These are phyloP conservation scores for Geum urbanum DNA, from an alignment of 306 rosid genomes.

Conservation along the genomic window DNA sequence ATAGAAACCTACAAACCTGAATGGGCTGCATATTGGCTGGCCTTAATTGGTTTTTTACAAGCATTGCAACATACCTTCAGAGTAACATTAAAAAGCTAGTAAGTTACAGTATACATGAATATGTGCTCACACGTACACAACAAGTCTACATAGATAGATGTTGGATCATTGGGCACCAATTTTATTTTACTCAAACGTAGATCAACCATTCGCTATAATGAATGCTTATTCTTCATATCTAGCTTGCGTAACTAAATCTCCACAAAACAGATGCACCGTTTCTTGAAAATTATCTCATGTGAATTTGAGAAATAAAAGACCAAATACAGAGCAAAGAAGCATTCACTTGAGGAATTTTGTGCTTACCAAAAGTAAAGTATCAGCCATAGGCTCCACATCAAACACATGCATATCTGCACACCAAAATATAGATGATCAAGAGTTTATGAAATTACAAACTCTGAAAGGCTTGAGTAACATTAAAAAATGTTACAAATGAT, in stretches of 20 bases:
- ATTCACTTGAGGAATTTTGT: background rate
- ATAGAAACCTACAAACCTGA: slow-evolving; percentile 57
- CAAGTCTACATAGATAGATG: background rate
- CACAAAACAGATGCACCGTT: background rate
- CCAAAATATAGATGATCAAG: slow-evolving; percentile 12
- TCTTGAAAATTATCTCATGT: background rate
- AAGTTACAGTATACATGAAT: slow-evolving; percentile 22
- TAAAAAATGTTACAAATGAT: slow-evolving; percentile 3
- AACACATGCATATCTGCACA: slow-evolving; percentile 58
- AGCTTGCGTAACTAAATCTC: background rate
- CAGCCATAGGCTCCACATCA: slow-evolving; percentile 63
- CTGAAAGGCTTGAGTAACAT: background rate
- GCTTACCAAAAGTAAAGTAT: slow-evolving; percentile 80
- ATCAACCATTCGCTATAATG: background rate
- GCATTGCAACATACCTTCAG: slow-evolving; percentile 82
- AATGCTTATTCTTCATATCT: background rate
- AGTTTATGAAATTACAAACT: slow-evolving; percentile 10
- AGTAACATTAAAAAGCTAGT: slow-evolving; percentile 29
- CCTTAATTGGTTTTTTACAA: slow-evolving; percentile 89
- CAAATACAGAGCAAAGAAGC: background rate
- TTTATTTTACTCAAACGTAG: slow-evolving; percentile 7
- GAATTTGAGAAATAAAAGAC: background rate
- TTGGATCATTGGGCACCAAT: background rate
- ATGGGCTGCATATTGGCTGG: slow-evolving; percentile 76
- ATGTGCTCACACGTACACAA: slow-evolving; percentile 14